phyloP scores from a whole-genome alignment of 805 yeast species.

The Lipomyces starkeyi region DNA sequence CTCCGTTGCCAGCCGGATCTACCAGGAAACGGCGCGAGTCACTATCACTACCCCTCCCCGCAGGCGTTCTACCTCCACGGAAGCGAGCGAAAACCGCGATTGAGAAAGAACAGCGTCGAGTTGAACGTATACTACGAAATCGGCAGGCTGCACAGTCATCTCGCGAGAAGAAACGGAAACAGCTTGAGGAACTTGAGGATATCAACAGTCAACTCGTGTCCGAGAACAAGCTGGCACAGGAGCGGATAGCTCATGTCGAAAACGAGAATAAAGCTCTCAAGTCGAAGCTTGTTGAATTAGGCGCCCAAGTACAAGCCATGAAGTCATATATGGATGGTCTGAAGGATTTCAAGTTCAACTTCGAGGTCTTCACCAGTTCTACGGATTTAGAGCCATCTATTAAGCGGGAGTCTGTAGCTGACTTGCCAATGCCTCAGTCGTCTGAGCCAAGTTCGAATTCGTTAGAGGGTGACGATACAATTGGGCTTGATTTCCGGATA shows the following conservation, averaged over 20 bases:
- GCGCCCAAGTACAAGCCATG: constrained; percentile 14
- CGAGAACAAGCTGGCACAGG: constrained; percentile 26
- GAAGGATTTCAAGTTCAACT: constrained; percentile 7
- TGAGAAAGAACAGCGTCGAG: constrained; percentile 95
- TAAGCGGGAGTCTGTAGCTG: not conserved
- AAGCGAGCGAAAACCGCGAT: constrained; percentile 96
- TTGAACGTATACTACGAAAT: constrained; percentile 90
- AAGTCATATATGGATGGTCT: constrained; percentile 13
- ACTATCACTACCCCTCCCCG: constrained; percentile 46
- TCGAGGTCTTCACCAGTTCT: not conserved
- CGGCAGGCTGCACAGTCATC: constrained; percentile 98
- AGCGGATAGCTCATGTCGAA: constrained; percentile 27
- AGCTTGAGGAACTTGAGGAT: constrained; percentile 79
- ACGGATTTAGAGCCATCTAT: not conserved
- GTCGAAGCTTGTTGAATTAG: constrained; percentile 23
- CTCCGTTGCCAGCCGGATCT: not conserved
- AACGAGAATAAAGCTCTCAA: constrained; percentile 27
- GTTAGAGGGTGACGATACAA: not conserved
- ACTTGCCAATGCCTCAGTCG: not conserved
- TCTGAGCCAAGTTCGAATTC: not conserved
- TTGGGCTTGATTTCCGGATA: not conserved
- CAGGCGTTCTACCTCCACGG: constrained; percentile 79
- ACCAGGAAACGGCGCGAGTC: constrained; percentile 43
- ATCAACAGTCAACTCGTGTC: constrained; percentile 23
- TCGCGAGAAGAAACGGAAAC: constrained; percentile 92